Conservation (phyloP, 768 basidiomycete species). For the Tubosaeta sp. region DNA sequence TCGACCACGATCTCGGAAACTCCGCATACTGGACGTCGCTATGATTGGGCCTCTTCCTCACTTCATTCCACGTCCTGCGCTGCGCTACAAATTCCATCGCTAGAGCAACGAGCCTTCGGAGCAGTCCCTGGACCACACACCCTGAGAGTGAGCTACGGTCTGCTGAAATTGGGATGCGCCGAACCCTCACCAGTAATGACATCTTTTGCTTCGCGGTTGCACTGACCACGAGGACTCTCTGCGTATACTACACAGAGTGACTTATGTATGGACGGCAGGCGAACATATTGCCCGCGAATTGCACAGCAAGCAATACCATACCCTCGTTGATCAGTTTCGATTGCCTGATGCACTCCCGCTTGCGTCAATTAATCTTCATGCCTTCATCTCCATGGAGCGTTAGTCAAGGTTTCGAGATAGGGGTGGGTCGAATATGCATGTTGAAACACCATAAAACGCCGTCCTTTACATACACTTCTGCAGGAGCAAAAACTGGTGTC, state of each 20-base stretch:
- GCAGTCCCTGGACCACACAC: slow-evolving; percentile 15
- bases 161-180: slow-evolving; percentile 7
- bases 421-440: neutral
- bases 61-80: slow-evolving; percentile 16
- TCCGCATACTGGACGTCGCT: slow-evolving; percentile 15
- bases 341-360: slow-evolving; percentile 6
- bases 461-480: slow-evolving; percentile 8
- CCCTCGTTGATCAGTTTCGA: slow-evolving; percentile 14
- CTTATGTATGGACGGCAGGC: slow-evolving; percentile 22
- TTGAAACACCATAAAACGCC: neutral
- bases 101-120: slow-evolving; percentile 21
- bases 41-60: slow-evolving; percentile 3
- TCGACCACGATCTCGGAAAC: slow-evolving; percentile 26
- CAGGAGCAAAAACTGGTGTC: slow-evolving; percentile 7
- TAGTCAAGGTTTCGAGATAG: neutral
- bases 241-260: slow-evolving; percentile 12
- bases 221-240: slow-evolving; percentile 22
- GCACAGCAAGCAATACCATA: slow-evolving; percentile 19
- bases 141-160: slow-evolving; percentile 14
- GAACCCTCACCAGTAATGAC: slow-evolving; percentile 28
- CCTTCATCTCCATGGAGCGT: slow-evolving; percentile 16
- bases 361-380: slow-evolving; percentile 14
- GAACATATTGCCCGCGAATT: slow-evolving; percentile 7
- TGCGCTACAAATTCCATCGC: slow-evolving; percentile 21
- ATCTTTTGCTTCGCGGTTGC: slow-evolving; percentile 22